Evolutionary conservation across 2,329 filamentous ascomycete species (phyloP).

Genomic region (Cordyceps cicadae): DNA sequence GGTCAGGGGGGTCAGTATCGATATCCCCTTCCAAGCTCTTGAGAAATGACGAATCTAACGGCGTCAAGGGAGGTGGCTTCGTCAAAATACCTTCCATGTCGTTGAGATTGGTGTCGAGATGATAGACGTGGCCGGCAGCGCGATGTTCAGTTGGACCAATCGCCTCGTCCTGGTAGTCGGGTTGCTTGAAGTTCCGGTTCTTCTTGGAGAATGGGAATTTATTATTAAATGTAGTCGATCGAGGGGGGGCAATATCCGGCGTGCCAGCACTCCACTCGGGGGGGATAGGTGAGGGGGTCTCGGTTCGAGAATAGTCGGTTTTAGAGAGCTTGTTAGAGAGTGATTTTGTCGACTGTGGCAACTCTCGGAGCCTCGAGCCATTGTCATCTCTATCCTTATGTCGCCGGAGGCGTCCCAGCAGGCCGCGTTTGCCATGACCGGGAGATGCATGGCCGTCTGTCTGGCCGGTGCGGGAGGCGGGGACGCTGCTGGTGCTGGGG

Average conservation of each 20-base stretch:
- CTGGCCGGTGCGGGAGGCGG: constrained; percentile 41
- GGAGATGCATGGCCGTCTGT: constrained; percentile 53
- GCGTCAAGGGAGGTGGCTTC: constrained; percentile 60
- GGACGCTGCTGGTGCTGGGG: constrained; percentile 60
- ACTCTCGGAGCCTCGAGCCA: constrained; percentile 34
- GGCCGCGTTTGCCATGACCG: constrained; percentile 41
- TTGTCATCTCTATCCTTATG: constrained; percentile 47
- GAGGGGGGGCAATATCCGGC: constrained; percentile 22
- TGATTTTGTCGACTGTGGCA: constrained; percentile 46
- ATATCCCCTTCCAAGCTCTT: constrained; percentile 37
- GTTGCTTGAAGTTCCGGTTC: constrained; percentile 34
- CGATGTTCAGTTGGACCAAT: constrained; percentile 53
- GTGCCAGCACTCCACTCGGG: constrained; percentile 21
- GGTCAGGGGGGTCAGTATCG: constrained; percentile 23
- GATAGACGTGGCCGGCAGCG: constrained; percentile 56
- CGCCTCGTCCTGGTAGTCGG: constrained; percentile 49
- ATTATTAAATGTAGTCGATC: constrained; percentile 52
- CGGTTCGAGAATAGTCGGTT: constrained; percentile 33
- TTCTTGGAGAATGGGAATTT: constrained; percentile 56
- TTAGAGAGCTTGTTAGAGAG: constrained; percentile 43
- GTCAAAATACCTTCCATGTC: constrained; percentile 89
- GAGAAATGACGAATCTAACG: constrained; percentile 52
- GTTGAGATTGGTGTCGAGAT: constrained; percentile 77
- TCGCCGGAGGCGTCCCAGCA: constrained; percentile 42
- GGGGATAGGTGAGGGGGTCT: constrained; percentile 29